phyloP scores from a whole-genome alignment of 441 rosid genomes.

The Populus hybrid region DNA sequence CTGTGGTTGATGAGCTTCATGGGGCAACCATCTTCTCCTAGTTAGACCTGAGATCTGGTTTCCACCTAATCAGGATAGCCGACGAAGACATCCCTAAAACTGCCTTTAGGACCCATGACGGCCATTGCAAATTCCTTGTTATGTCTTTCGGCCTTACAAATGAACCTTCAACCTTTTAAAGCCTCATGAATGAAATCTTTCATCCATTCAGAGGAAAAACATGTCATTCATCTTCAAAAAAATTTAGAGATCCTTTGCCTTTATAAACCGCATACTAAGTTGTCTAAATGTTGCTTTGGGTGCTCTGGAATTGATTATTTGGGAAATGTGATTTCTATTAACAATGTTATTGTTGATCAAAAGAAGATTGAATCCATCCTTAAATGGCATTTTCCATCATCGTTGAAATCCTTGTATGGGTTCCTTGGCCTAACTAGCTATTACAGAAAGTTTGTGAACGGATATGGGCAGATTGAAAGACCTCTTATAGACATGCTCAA shows the following conservation, averaged over 20 bases:
- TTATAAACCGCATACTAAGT: neutral
- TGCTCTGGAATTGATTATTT: neutral
- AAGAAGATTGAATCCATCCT: neutral
- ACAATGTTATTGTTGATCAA: neutral
- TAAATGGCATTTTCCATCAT: neutral
- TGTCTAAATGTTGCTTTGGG: neutral
- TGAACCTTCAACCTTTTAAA: neutral
- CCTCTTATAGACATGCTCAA: neutral
- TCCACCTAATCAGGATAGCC: neutral
- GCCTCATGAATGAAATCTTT: neutral
- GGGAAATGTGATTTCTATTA: neutral
- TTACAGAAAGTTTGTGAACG: neutral
- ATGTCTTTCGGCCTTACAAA: neutral
- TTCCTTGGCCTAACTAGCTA: neutral
- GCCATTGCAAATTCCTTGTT: neutral
- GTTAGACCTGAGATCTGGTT: neutral
- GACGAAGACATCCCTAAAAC: neutral
- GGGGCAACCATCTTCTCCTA: neutral
- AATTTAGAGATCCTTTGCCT: neutral
- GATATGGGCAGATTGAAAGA: neutral
- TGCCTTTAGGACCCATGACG: neutral
- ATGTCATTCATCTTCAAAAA: neutral
- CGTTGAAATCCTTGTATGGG: neutral
- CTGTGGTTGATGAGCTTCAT: neutral
- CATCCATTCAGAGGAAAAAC: neutral